Evolutionary conservation across 202 grass and related monocot species (phyloP), one percentile per base, ranked within the genome.

Genomic region (Panicum virgatum): DNA sequence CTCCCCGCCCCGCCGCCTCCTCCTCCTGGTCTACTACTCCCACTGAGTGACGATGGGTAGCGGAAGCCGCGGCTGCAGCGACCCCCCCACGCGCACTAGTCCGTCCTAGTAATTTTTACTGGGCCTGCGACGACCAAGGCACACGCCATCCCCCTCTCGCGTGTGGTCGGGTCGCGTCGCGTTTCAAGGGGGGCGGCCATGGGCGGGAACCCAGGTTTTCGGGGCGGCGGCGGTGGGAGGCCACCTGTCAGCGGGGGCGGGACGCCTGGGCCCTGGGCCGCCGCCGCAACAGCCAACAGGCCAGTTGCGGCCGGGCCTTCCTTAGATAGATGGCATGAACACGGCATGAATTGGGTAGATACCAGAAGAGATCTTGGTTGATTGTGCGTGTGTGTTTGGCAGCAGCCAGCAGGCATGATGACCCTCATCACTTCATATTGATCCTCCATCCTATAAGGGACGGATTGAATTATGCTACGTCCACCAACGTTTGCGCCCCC

Each of bases 181-280:
- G 48, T 76, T 84, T 86, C 71, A 42, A 20, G 50, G 59, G 5
- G 72, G 64, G 72, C 85, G 53, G 54, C 79, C 73, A 47, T 87
- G 85, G 85, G 86, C 86, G 86, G 86, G 86, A 87, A 83, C 66
- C 69, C 76, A 30, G 59, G 78, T 86, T 86, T 80, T 74, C 68
- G 68, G 7, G 51, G 8, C 6, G 20, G 12, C 57, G 57, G 57
- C 29, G 7, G 7, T 50, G 9, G 42, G 72, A 10, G 29, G 4
- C 16, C 70, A 51, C 43, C 9, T 51, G 60, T 52, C 61, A 66
- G 29, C 9, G 27, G 6, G 42, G 6, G 18, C 7, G 5, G 20
- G 3, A 0, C 7, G 3, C 19, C 12, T 44, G 73, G 73, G 56
- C 56, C 23, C 4, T 76, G 73, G 73, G 72, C 72, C 72, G 38